Evolutionary conservation across 2,329 filamentous ascomycete species (phyloP).

Genomic region (Biscogniauxia marginata): DNA sequence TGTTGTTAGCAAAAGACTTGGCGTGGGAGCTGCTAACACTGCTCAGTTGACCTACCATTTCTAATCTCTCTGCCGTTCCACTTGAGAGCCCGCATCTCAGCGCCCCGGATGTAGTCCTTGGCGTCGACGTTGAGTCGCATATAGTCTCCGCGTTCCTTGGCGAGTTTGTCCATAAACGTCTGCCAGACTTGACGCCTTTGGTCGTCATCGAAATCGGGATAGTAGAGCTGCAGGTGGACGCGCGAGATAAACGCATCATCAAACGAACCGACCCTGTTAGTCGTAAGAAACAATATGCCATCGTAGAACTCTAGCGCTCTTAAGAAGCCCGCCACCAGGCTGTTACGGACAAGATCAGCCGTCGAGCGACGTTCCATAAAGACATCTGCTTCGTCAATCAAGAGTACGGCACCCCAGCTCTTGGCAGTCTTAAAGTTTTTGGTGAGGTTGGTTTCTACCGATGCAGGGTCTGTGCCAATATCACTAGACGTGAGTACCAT

Average conservation of each 20-base stretch:
- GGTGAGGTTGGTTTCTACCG: conserved; percentile 5
- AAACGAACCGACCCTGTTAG: conserved; percentile 30
- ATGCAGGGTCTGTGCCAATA: conserved; percentile 14
- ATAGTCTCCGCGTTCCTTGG: conserved; percentile 21
- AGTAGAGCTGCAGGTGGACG: conserved; percentile 31
- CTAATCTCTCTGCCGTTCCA: conserved; percentile 26
- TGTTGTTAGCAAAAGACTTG: conserved; percentile 2
- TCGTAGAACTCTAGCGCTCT: conserved; percentile 31
- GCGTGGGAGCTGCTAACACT: too few species aligned
- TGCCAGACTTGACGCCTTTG: conserved; percentile 29
- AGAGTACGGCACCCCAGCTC: conserved; percentile 28
- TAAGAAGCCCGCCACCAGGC: conserved; percentile 33
- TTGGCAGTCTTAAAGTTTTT: conserved; percentile 20
- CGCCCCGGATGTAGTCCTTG: conserved; percentile 21
- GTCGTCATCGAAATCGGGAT: conserved; percentile 27
- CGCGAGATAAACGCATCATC: conserved; percentile 34
- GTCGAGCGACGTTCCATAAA: conserved; percentile 34
- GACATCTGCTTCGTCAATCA: conserved; percentile 38
- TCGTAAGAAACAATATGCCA: conserved; percentile 33
- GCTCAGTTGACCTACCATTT: conserved; percentile 14
- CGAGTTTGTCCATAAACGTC: conserved; percentile 30
- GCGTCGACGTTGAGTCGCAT: conserved; percentile 23
- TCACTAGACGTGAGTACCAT: conserved; percentile 32
- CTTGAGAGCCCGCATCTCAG: conserved; percentile 14
- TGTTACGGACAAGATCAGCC: conserved; percentile 24